A percentile compares a stretch with the other conserved stretches of the same genome.
phyloP scores from a whole-genome alignment of 2,329 filamentous ascomycete species.

The Fusarium anguioides region DNA sequence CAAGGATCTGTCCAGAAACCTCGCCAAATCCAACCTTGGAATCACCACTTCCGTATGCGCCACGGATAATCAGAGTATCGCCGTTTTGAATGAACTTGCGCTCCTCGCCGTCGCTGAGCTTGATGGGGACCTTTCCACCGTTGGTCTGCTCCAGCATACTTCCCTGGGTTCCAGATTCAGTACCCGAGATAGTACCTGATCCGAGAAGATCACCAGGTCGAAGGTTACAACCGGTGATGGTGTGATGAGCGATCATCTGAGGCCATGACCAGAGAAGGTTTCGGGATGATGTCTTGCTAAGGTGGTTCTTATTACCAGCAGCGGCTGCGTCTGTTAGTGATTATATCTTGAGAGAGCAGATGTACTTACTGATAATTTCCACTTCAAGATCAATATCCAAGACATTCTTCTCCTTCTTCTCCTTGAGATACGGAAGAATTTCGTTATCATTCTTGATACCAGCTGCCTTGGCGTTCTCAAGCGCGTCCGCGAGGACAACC shows the following conservation, averaged over 20 bases:
- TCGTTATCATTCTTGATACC: conserved; percentile 50
- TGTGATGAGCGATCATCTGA: conserved; percentile 87
- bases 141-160: conserved; percentile 78
- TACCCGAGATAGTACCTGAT: conserved; percentile 79
- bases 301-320: conserved; percentile 48
- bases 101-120: conserved; percentile 72
- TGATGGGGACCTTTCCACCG: conserved; percentile 73
- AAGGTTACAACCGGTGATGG: conserved; percentile 80
- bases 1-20: conserved; percentile 70
- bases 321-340: conserved; percentile 43
- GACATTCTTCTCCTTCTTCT: conserved; percentile 57
- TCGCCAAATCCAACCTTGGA: conserved; percentile 82
- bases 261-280: conserved; percentile 81
- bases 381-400: conserved; percentile 54
- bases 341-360: accelerated
- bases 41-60: conserved; percentile 73
- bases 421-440: conserved; percentile 62
- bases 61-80: conserved; percentile 74
- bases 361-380: conserved; percentile 52
- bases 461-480: conserved; percentile 50
- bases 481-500: conserved; percentile 70
- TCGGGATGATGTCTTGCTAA: conserved; percentile 50
- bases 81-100: conserved; percentile 80
- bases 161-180: conserved; percentile 71
- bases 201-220: conserved; percentile 80